A percentile compares a stretch with the other conserved stretches of the same genome.
Conservation (phyloP, 2,329 filamentous ascomycete species). For the Diaporthe sp. region DNA sequence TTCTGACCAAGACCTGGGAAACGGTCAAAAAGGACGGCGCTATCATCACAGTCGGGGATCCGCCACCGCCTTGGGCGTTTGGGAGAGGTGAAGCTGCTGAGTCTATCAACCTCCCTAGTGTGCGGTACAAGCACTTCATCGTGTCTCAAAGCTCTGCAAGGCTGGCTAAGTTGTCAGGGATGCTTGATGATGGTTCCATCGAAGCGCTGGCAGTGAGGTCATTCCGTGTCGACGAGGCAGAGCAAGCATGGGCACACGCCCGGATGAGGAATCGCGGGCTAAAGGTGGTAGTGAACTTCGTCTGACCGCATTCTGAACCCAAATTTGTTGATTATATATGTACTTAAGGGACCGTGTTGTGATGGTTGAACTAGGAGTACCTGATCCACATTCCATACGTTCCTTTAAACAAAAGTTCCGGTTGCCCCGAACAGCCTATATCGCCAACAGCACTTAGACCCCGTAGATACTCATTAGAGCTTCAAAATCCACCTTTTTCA, state of each 20-base stretch:
- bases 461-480: background rate
- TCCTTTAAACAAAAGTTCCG: no score
- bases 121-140: slow-evolving; percentile 13
- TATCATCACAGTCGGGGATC: background rate
- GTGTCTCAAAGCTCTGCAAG: slow-evolving; percentile 1
- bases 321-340: no score
- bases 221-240: background rate
- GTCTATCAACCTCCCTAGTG: background rate
- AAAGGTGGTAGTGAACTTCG: background rate
- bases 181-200: background rate
- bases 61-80: slow-evolving; percentile 11
- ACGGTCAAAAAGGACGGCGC: background rate
- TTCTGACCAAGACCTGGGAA: background rate
- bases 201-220: background rate
- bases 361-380: no score
- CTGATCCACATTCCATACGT: no score
- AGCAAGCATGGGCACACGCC: slow-evolving; percentile 3
- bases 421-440: no score
- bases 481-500: background rate
- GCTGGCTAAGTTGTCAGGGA: slow-evolving; percentile 3
- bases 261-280: background rate
- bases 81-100: background rate
- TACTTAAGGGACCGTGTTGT: no score
- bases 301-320: no score
- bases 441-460: no score